Base-by-base conservation (phyloP, 345 rosid species). In the Populus euphratica region DNA sequence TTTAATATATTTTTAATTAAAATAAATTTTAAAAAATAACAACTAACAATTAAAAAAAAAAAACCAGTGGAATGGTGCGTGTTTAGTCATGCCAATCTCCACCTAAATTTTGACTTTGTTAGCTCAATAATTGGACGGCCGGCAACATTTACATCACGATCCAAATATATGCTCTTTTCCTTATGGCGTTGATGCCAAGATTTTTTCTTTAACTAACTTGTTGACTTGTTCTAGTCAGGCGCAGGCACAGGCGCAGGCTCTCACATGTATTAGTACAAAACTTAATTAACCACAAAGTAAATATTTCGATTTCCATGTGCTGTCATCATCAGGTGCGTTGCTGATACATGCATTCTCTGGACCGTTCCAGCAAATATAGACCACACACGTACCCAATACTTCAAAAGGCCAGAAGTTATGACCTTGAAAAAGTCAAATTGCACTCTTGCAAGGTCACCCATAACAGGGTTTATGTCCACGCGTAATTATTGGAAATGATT, bases 71-170 rank as follows among this genome's bases (percentile, higher is more conserved):
- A 49, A 16, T 16, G 5, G 54, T 17, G 36, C 54, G 3, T 29
- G 18, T 29, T 18, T 64, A 5, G 59, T 67, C 68, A 2, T 56
- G 3, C 59, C 73, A n/a, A n/a, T n/a, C n/a, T n/a, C n/a, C n/a
- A n/a, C n/a, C n/a, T n/a, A n/a, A n/a, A n/a, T n/a, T n/a, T n/a
- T n/a, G 76, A 78, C 81, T 78, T 73, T 29, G 14, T 21, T 3
- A 67, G 49, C 68, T 52, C 44, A 77, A 29, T 78, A 65, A 78
- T 78, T 66, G 52, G 68, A 39, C 68, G 73, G 81, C 54, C 70
- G 68, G 75, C 72, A 16, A 50, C 29, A 17, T 17, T 23, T 6
- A 44, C 63, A 39, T 69, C 50, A 39, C 23, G 6, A 25, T 54
- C 67, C n/a, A n/a, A 1, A 23, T 7, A 61, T 9, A 49, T 49